phyloP scores from a whole-genome alignment of 768 basidiomycete species.

The Megacollybia marginata region DNA sequence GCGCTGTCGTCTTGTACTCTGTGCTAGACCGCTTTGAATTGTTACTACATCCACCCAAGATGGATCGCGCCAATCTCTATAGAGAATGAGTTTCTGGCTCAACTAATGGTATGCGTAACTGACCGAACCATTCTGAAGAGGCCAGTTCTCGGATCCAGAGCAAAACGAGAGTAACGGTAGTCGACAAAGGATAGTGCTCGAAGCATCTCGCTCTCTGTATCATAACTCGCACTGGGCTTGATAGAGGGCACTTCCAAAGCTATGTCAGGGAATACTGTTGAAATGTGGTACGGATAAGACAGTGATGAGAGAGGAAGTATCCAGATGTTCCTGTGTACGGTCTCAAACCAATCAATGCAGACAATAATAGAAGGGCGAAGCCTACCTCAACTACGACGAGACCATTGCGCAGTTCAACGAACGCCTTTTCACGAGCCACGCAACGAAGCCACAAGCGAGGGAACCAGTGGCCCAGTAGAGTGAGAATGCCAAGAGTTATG shows the following conservation, averaged over 20 bases:
- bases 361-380: conserved; percentile 2
- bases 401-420: conserved; percentile 59
- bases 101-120: conserved; percentile 1
- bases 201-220: conserved; percentile 30
- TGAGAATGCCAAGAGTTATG: conserved; percentile 63
- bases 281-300: conserved; percentile 68
- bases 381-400: conserved; percentile 89
- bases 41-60: conserved; percentile 55
- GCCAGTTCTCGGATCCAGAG: conserved; percentile 77
- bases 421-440: conserved; percentile 78
- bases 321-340: conserved; percentile 65
- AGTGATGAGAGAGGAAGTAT: conserved; percentile 65
- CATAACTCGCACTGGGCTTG: conserved; percentile 24
- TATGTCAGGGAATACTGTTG: conserved; percentile 65
- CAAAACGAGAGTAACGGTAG: conserved; percentile 90
- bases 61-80: conserved; percentile 87
- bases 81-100: neutral
- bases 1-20: conserved; percentile 53
- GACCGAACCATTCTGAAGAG: conserved; percentile 79
- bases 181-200: conserved; percentile 64
- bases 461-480: conserved; percentile 88
- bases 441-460: conserved; percentile 87
- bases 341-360: conserved; percentile 9
- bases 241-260: conserved; percentile 11
- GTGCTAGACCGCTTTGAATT: conserved; percentile 59